Conservation (phyloP, 2,329 filamentous ascomycete genomes). For the Tolypocladium cylindrosporum region DNA sequence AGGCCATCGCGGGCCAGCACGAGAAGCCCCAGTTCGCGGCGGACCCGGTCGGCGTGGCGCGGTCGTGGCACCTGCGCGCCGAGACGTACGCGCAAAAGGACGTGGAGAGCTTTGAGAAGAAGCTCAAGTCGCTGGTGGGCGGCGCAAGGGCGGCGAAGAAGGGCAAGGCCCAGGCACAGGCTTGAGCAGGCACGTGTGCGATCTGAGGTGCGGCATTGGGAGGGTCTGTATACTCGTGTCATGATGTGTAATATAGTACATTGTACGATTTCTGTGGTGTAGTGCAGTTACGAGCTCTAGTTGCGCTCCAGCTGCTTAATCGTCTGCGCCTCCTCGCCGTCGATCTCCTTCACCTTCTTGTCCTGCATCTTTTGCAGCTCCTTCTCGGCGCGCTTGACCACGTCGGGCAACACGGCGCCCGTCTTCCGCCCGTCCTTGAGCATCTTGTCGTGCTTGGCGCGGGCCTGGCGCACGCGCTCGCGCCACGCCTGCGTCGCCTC, state of each 20-base stretch:
- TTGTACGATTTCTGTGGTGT: background rate
- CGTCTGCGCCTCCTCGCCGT: slow-evolving; percentile 37
- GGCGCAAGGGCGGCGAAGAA: slow-evolving; percentile 8
- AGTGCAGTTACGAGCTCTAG: background rate
- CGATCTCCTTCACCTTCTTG: slow-evolving; percentile 41
- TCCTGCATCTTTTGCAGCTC: slow-evolving; percentile 40
- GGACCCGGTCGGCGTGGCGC: slow-evolving; percentile 22
- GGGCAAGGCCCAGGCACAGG: slow-evolving; percentile 13
- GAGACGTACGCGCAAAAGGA: slow-evolving; percentile 24
- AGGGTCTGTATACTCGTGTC: background rate
- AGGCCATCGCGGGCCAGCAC: slow-evolving; percentile 25
- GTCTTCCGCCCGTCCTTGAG: slow-evolving; percentile 40
- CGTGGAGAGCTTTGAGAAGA: slow-evolving; percentile 27
- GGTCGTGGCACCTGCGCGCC: slow-evolving; percentile 26
- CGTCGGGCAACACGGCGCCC: slow-evolving; percentile 31
- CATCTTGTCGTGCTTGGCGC: slow-evolving; percentile 36
- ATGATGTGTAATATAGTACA: slow-evolving; percentile 16
- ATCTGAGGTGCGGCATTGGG: slow-evolving; percentile 6
- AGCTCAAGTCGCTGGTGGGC: slow-evolving; percentile 23
- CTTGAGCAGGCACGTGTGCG: slow-evolving; percentile 4
- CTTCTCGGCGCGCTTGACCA: slow-evolving; percentile 37
- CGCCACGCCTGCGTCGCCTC: slow-evolving; percentile 40
- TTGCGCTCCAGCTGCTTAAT: slow-evolving; percentile 28
- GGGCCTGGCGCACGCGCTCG: slow-evolving; percentile 35
- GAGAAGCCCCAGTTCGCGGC: slow-evolving; percentile 22